Evolutionary conservation across 345 rosid species (phyloP).

Genomic region (Populus tremula): DNA sequence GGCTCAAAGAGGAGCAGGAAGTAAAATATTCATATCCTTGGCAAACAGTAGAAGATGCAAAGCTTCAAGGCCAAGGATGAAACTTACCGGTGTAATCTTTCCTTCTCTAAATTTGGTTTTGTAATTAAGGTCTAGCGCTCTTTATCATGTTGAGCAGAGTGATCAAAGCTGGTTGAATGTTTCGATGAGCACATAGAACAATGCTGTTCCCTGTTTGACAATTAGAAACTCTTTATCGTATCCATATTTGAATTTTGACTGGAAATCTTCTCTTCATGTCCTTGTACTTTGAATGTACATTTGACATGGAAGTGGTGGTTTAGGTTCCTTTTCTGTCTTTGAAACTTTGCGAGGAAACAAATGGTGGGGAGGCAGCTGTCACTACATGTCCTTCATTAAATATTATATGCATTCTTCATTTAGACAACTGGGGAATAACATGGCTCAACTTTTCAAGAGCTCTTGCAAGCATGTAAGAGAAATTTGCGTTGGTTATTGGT

Average conservation of each 20-base stretch:
- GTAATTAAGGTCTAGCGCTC: neutral
- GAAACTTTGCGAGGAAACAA: too few relatives aligned
- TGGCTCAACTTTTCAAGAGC: neutral
- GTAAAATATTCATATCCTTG: constrained; percentile 16
- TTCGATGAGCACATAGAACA: neutral
- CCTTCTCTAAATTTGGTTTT: neutral
- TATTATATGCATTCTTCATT: too few relatives aligned
- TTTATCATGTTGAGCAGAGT: neutral
- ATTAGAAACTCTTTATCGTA: neutral
- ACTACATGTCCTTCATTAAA: too few relatives aligned
- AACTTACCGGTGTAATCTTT: neutral
- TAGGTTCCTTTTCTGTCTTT: too few relatives aligned
- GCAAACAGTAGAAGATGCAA: constrained; percentile 55
- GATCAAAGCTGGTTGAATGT: neutral
- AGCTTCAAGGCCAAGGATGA: constrained; percentile 70
- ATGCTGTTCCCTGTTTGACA: neutral
- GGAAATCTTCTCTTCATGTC: neutral
- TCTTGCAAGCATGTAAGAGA: neutral
- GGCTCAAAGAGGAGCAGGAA: constrained; percentile 60
- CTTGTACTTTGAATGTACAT: neutral
- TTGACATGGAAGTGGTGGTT: too few relatives aligned
- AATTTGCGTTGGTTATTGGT: neutral
- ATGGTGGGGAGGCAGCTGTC: too few relatives aligned
- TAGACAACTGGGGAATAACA: too few relatives aligned
- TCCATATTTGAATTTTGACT: neutral